These are phyloP conservation scores for Hyphochytrium catenoides DNA, from an alignment of 352 stramenopile genomes.

Conservation along the genomic window DNA sequence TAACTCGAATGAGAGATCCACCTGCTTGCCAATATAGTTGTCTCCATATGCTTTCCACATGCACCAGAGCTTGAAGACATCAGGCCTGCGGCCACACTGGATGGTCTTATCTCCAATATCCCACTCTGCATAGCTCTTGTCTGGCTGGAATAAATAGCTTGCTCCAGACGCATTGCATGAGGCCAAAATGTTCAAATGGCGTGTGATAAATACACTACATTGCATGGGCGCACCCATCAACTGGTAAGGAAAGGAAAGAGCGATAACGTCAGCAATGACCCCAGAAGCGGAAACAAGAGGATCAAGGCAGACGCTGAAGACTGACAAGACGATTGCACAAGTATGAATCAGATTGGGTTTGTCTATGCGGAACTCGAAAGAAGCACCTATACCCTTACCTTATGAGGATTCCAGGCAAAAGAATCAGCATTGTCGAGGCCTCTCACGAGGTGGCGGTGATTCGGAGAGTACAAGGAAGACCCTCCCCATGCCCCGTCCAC, in stretches of 20 bases:
- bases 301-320: too few species aligned
- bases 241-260: too few species aligned
- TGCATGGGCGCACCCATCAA: slow-evolving; percentile 17
- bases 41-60: slow-evolving; percentile 15
- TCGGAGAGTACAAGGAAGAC: slow-evolving; percentile 13
- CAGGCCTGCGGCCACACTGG: slow-evolving; percentile 16
- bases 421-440: slow-evolving; percentile 11
- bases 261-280: too few species aligned
- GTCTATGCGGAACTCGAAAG: too few species aligned
- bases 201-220: slow-evolving; percentile 14
- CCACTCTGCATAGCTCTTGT: slow-evolving; percentile 16
- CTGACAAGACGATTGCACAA: too few species aligned
- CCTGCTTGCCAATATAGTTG: slow-evolving; percentile 10
- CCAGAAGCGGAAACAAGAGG: too few species aligned
- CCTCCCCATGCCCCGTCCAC: slow-evolving; percentile 20
- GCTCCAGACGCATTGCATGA: slow-evolving; percentile 14
- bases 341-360: too few species aligned
- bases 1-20: slow-evolving; percentile 14
- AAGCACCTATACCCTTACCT: too few species aligned
- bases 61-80: slow-evolving; percentile 19
- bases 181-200: slow-evolving; percentile 6
- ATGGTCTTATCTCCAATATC: slow-evolving; percentile 20
- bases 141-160: slow-evolving; percentile 19
- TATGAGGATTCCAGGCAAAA: slow-evolving; percentile 21
- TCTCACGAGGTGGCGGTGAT: slow-evolving; percentile 5